A percentile compares a stretch with the other conserved stretches of the same genome.
Conservation (phyloP, 2,329 filamentous ascomycete species). For the Colletotrichum costaricense region DNA sequence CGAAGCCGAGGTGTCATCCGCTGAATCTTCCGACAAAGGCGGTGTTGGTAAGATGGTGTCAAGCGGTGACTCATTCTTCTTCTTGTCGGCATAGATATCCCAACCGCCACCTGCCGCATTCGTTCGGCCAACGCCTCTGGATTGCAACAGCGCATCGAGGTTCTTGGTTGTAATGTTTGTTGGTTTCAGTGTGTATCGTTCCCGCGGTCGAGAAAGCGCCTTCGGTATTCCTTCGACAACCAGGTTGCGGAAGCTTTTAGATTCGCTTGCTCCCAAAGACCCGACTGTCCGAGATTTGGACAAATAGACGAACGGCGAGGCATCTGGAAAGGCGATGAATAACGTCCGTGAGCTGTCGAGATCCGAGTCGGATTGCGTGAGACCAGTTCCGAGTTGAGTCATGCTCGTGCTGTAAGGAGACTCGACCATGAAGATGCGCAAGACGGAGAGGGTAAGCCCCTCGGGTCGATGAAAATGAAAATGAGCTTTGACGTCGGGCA, state of each 20-base stretch:
- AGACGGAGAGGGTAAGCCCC: conserved; percentile 74
- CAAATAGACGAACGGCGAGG: conserved; percentile 79
- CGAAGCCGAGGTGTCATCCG: conserved; percentile 37
- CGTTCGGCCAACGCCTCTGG: conserved; percentile 75
- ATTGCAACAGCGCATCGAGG: conserved; percentile 74
- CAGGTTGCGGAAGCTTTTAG: conserved; percentile 74
- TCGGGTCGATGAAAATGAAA: conserved; percentile 82
- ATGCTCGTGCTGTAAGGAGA: conserved; percentile 77
- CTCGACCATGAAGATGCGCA: conserved; percentile 84
- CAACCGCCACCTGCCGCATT: conserved; percentile 83
- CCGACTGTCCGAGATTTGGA: conserved; percentile 62
- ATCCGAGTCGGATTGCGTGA: conserved; percentile 47
- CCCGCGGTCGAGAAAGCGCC: conserved; percentile 79
- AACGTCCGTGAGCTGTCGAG: conserved; percentile 78
- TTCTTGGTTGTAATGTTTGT: conserved; percentile 79
- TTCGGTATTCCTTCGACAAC: conserved; percentile 85
- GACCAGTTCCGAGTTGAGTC: conserved; percentile 50
- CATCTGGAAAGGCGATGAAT: conserved; percentile 85
- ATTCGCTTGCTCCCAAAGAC: conserved; percentile 59
- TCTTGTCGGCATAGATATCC: conserved; percentile 79
- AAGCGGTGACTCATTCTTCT: conserved; percentile 64
- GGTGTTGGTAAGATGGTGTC: conserved; percentile 61
- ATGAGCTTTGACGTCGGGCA: conserved; percentile 85
- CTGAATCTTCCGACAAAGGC: conserved; percentile 53
- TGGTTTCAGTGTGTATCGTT: conserved; percentile 75